Conservation (phyloP, 805 yeast genomes). For the Candida incommunis region DNA sequence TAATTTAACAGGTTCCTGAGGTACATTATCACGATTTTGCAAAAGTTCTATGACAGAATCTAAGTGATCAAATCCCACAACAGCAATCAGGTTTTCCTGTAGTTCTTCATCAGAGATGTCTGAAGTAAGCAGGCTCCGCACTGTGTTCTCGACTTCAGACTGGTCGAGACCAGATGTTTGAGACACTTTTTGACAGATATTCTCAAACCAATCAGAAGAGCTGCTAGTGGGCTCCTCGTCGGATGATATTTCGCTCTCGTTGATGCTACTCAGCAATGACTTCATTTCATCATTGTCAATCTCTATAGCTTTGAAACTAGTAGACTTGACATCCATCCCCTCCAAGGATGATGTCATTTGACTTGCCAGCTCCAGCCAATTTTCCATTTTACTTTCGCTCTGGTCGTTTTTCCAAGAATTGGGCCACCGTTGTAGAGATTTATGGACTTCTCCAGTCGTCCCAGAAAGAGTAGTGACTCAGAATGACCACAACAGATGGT, state of each 20-base stretch:
- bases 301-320: background rate
- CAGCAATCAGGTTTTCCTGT: slow-evolving; percentile 63
- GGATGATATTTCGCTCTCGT: background rate
- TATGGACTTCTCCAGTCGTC: too few relatives aligned
- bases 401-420: too few relatives aligned
- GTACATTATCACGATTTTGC: slow-evolving; percentile 20
- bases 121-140: slow-evolving; percentile 16
- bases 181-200: background rate
- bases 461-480: too few relatives aligned
- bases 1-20: slow-evolving; percentile 14
- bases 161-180: background rate
- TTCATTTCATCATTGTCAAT: background rate
- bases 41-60: slow-evolving; percentile 59
- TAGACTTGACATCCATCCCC: background rate
- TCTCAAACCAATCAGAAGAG: background rate
- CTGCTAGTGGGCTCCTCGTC: background rate
- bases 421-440: too few relatives aligned
- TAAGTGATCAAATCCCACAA: slow-evolving; percentile 75
- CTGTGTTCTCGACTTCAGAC: background rate
- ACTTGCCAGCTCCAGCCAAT: background rate
- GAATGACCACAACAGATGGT: too few relatives aligned
- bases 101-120: slow-evolving; percentile 39
- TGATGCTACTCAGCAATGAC: background rate
- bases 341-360: background rate
- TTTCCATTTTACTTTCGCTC: background rate